Evolutionary conservation across 371 early-diverging fungal species (phyloP).

Genomic region (Haplosporangium sp.): DNA sequence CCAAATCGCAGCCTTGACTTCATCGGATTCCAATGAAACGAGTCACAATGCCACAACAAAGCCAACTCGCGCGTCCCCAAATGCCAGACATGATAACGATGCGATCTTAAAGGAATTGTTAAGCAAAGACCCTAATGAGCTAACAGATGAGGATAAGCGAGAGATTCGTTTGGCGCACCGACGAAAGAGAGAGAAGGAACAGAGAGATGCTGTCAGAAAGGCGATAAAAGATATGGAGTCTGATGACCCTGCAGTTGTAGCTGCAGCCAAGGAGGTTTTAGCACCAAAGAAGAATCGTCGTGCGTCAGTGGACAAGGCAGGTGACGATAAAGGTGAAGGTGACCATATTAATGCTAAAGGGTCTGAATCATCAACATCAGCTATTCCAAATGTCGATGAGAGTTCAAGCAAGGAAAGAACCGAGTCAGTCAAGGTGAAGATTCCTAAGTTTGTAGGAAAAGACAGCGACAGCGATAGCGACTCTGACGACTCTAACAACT

Average conservation of each 20-base stretch:
- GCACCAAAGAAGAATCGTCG: constrained; percentile 13
- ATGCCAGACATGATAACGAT: not conserved
- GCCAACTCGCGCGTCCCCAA: not conserved
- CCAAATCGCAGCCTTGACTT: not conserved
- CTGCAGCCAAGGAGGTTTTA: constrained; percentile 12
- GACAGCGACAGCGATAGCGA: not conserved
- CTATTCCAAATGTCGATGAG: not conserved
- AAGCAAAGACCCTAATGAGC: constrained; percentile 5
- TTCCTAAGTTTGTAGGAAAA: not conserved
- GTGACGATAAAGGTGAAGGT: not conserved
- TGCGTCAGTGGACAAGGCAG: too few relatives aligned
- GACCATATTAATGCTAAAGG: not conserved
- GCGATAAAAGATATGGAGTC: not conserved
- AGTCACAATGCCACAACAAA: not conserved
- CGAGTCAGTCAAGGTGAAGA: not conserved
- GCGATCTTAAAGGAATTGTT: not conserved
- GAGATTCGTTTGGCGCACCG: constrained; percentile 9
- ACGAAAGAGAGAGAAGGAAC: constrained; percentile 11
- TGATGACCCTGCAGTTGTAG: constrained; percentile 14
- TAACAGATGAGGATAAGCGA: constrained; percentile 9
- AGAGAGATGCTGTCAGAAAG: not conserved
- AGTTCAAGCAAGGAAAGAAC: not conserved
- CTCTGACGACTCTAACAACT: not conserved
- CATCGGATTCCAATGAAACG: not conserved
- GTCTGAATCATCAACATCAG: not conserved